Evolutionary conservation across 495 filamentous ascomycete genomes (phyloP).

Genomic region (Hyaloscypha bicolor): DNA sequence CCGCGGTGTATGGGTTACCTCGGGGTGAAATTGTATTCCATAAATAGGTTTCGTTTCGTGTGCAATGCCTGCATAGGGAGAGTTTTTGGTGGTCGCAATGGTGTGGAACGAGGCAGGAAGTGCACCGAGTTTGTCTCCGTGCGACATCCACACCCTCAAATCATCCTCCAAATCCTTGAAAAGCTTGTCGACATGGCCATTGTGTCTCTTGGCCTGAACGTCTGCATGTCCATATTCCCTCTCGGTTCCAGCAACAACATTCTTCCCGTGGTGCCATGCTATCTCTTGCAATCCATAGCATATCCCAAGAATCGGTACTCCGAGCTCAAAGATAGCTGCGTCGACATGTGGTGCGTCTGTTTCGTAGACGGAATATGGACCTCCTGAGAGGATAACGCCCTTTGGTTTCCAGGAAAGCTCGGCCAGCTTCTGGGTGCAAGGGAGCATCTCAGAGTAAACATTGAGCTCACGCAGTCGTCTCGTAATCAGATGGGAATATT

Average conservation of each 20-base stretch:
- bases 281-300: slow-evolving; percentile 82
- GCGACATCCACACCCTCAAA: slow-evolving; percentile 82
- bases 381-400: slow-evolving; percentile 78
- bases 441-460: slow-evolving; percentile 90
- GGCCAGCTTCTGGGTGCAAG: slow-evolving; percentile 82
- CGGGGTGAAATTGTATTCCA: slow-evolving; percentile 87
- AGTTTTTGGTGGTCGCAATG: slow-evolving; percentile 75
- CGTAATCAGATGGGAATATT: slow-evolving; percentile 75
- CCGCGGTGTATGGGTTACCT: slow-evolving; percentile 71
- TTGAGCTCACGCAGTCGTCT: slow-evolving; percentile 77
- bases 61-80: slow-evolving; percentile 79
- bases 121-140: slow-evolving; percentile 77
- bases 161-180: slow-evolving; percentile 70
- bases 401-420: slow-evolving; percentile 81
- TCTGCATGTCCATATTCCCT: slow-evolving; percentile 73
- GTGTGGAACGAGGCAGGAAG: slow-evolving; percentile 72
- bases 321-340: slow-evolving; percentile 76
- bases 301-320: slow-evolving; percentile 75
- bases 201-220: slow-evolving; percentile 35
- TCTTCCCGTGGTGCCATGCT: slow-evolving; percentile 70
- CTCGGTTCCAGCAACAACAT: slow-evolving; percentile 72
- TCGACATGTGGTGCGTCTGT: slow-evolving; percentile 74
- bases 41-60: slow-evolving; percentile 68
- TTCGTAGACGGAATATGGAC: slow-evolving; percentile 77
- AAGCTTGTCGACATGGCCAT: slow-evolving; percentile 67